These are phyloP conservation scores for Leersia perrieri DNA, from an alignment of 176 grass and related monocot species.

Conservation along the genomic window DNA sequence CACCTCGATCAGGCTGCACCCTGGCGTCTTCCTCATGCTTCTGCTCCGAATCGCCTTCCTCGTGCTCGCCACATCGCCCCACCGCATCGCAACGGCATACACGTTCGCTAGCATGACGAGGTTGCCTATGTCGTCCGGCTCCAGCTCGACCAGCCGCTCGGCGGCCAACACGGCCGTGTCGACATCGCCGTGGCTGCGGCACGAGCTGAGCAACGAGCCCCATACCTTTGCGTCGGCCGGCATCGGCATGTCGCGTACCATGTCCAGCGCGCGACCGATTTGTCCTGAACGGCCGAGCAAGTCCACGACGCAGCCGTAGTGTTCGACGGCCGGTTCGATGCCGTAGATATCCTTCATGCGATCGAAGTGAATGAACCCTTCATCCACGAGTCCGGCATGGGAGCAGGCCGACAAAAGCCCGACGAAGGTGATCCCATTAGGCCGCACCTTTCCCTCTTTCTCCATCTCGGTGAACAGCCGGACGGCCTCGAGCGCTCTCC, in stretches of 20 bases:
- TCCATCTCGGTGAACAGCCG: slow-evolving; percentile 50
- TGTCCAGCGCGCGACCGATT: slow-evolving; percentile 12
- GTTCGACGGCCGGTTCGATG: slow-evolving; percentile 47
- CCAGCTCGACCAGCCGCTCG: slow-evolving; percentile 44
- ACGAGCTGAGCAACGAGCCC: slow-evolving; percentile 63
- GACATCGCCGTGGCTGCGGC: slow-evolving; percentile 48
- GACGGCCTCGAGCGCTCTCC: slow-evolving; percentile 46
- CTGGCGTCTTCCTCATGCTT: slow-evolving; percentile 59
- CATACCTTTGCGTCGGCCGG: slow-evolving; percentile 50
- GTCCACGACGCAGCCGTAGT: slow-evolving; percentile 61
- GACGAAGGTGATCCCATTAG: slow-evolving; percentile 55
- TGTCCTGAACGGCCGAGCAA: slow-evolving; percentile 49
- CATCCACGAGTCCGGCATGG: slow-evolving; percentile 52
- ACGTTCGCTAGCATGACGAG: slow-evolving; percentile 60
- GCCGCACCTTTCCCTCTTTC: slow-evolving; percentile 29
- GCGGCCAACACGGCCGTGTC: slow-evolving; percentile 34
- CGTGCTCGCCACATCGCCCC: slow-evolving; percentile 44
- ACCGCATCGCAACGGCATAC: slow-evolving; percentile 33
- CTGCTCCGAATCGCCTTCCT: slow-evolving; percentile 47
- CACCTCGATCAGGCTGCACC: slow-evolving; percentile 74
- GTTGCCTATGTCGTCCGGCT: slow-evolving; percentile 51
- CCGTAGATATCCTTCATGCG: slow-evolving; percentile 35
- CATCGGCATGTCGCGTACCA: slow-evolving; percentile 40
- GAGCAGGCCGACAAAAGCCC: slow-evolving; percentile 63
- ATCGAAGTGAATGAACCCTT: slow-evolving; percentile 49